These are phyloP conservation scores for Sphagnum fallax DNA, from an alignment of 228 moss, liverwort and hornwort genomes.

Conservation along the genomic window DNA sequence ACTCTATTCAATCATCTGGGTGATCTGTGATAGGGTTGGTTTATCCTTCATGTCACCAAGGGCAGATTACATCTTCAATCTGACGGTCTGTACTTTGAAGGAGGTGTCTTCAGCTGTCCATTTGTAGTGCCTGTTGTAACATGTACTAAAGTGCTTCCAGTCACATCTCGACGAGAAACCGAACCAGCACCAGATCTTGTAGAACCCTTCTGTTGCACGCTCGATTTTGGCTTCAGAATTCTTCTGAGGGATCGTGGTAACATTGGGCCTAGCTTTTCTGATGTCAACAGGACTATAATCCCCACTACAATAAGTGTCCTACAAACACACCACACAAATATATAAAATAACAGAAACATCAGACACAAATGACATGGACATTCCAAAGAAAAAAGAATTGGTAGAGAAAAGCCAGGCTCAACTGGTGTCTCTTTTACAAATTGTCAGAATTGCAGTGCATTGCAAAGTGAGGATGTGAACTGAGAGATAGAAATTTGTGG, in stretches of 20 bases:
- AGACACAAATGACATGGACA: background rate
- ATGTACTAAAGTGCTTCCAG: slow-evolving; percentile 32
- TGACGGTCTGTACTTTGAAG: background rate
- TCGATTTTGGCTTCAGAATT: slow-evolving; percentile 37
- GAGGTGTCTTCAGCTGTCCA: background rate
- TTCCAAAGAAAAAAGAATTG: background rate
- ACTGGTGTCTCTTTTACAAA: too few relatives aligned
- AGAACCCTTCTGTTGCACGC: slow-evolving; percentile 23
- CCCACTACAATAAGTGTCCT: slow-evolving; percentile 51
- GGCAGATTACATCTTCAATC: background rate
- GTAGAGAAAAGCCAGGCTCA: background rate
- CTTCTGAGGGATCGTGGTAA: slow-evolving; percentile 52
- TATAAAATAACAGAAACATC: background rate
- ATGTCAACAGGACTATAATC: slow-evolving; percentile 45
- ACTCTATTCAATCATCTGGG: too few relatives aligned
- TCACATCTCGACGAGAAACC: slow-evolving; percentile 46
- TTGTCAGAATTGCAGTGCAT: too few relatives aligned
- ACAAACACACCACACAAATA: slow-evolving; percentile 8
- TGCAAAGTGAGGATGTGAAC: background rate
- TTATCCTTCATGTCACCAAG: too few relatives aligned
- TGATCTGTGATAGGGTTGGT: too few relatives aligned
- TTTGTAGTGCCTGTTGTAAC: slow-evolving; percentile 6
- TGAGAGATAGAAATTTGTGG: background rate
- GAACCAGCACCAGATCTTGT: slow-evolving; percentile 26
- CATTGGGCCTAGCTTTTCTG: slow-evolving; percentile 50